A percentile compares a stretch with the other conserved stretches of the same genome.
phyloP scores from a whole-genome alignment of 1,139 yeast genomes.

The Debaryomyces robertsiae region DNA sequence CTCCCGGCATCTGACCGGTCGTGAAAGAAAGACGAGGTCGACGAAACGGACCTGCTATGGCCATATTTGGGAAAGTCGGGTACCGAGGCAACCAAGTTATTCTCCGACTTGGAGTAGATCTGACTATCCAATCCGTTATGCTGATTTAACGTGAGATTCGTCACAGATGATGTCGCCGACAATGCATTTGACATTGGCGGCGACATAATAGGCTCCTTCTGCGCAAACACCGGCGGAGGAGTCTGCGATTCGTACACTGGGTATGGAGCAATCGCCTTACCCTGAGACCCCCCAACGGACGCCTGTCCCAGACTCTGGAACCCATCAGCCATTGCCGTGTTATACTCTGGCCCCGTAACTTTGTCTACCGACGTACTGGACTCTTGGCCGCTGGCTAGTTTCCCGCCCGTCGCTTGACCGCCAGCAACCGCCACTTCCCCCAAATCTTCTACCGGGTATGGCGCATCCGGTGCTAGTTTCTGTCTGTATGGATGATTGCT shows the following conservation, averaged over 20 bases:
- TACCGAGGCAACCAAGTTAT: constrained; percentile 26
- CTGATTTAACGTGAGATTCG: constrained; percentile 35
- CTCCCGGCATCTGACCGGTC: constrained; percentile 39
- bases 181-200: constrained; percentile 37
- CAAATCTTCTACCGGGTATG: constrained; percentile 28
- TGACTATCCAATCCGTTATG: constrained; percentile 9
- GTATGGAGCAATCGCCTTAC: constrained; percentile 10
- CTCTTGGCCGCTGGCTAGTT: constrained; percentile 1
- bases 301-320: neutral
- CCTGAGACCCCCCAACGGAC: neutral
- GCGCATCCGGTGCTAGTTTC: constrained; percentile 25
- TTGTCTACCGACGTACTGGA: constrained; percentile 4
- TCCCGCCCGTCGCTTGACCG: constrained; percentile 1
- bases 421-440: neutral
- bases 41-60: constrained; percentile 44
- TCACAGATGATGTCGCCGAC: constrained; percentile 43
- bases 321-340: neutral
- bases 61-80: constrained; percentile 20
- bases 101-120: constrained; percentile 33
- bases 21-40: constrained; percentile 42
- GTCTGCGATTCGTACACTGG: constrained; percentile 20
- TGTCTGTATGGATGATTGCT: constrained; percentile 39
- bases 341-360: constrained; percentile 7
- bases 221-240: constrained; percentile 24
- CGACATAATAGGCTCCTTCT: constrained; percentile 12